Base-by-base conservation (phyloP, 768 basidiomycete genomes). In the Sporobolomyces phaffii region DNA sequence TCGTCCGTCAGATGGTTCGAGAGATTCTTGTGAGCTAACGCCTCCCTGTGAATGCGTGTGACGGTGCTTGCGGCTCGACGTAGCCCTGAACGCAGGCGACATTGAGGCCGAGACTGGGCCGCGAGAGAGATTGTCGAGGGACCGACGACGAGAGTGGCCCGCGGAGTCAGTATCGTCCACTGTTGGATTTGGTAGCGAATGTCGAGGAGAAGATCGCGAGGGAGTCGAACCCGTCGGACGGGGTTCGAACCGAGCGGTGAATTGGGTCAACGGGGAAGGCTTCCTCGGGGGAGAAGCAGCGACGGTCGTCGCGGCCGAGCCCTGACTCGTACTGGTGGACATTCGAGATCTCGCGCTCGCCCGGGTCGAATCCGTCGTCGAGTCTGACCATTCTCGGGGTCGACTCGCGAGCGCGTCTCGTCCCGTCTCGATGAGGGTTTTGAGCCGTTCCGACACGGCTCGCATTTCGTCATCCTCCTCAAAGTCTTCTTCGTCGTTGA, bases 381-480 rank as follows among this genome's bases (percentile, higher is more conserved):
- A n/a, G 15, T 17, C 29, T 5, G 54, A 56, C 54, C 54, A 56
- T 43, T 56, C 54, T 43, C 54, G 17, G 14, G 54, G 54, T 56
- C 54, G 38, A 43, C 54, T 56, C 26, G 54, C 54, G n/a, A 65
- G 51, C 34, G 64, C 64, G 10, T 53, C 28, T 20, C 36, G 6
- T 24, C 64, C 64, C 5, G 41, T 48, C 26, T 54, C 51, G 51
- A 60, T 60, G 33, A 65, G 18, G 18, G 5, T 31, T 26, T 34
- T 45, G n/a, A 65, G 33, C 33, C 58, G 20, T 34, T 38, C 58
- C 34, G 43, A 44, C 3, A 65, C 33, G 2, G 50, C 50, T 34
- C 36, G 14, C 57, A 65, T 60, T 33, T 60, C 64, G 1, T 45
- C 50, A 28, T 65, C 64, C 3, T 59, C 64, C 7, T 52, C 38